Evolutionary conservation across 139 green algal genomes (phyloP).

Genomic region (Picochlorum costavermella): DNA sequence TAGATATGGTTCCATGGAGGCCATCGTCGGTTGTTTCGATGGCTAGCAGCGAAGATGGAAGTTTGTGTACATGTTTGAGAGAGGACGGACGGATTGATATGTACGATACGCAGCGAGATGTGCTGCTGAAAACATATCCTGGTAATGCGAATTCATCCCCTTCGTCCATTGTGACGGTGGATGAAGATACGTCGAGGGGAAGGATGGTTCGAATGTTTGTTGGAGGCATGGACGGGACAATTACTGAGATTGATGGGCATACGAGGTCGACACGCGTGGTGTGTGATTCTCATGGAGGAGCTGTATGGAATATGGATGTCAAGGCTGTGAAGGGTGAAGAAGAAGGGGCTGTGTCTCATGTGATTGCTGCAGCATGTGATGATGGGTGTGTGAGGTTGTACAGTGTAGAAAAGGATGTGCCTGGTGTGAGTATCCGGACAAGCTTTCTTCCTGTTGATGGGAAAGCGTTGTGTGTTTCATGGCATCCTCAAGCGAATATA

Average conservation of each 20-base stretch:
- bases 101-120: conserved; percentile 52
- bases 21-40: conserved; percentile 60
- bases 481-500: conserved; percentile 51
- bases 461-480: conserved; percentile 59
- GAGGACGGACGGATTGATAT: conserved; percentile 80
- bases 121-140: conserved; percentile 46
- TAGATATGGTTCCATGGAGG: conserved; percentile 64
- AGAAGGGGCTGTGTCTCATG: background rate
- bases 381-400: conserved; percentile 82
- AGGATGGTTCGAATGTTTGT: conserved; percentile 45
- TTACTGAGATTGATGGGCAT: conserved; percentile 64
- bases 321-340: background rate
- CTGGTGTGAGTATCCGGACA: conserved; percentile 34
- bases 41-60: conserved; percentile 55
- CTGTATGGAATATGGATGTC: conserved; percentile 58
- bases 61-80: conserved; percentile 53
- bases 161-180: conserved; percentile 57
- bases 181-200: conserved; percentile 22
- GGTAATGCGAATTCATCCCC: conserved; percentile 47
- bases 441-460: conserved; percentile 50
- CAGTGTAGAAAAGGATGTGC: conserved; percentile 34
- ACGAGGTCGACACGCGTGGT: background rate
- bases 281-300: conserved; percentile 70
- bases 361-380: conserved; percentile 79
- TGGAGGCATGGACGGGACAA: conserved; percentile 56